Percentiles rank a stretch among this genome's conserved stretches.
Evolutionary conservation across 495 filamentous ascomycete genomes (phyloP).

Genomic region (Wilcoxina mikolae): DNA sequence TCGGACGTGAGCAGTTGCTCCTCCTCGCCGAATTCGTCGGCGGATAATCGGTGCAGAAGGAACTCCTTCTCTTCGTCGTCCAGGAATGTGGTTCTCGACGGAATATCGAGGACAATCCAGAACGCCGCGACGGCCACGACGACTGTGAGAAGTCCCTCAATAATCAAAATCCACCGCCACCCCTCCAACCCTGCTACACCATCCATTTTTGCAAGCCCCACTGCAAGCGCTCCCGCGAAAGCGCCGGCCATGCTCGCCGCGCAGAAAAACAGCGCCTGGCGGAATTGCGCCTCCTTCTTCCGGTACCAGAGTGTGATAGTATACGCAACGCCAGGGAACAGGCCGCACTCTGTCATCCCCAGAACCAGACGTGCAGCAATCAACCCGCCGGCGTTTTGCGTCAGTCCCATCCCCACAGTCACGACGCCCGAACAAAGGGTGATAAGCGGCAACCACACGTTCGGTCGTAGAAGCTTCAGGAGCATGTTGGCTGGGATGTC

Average conservation of each 20-base stretch:
- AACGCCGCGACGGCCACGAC: slow-evolving; percentile 34
- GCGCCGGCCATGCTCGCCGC: slow-evolving; percentile 44
- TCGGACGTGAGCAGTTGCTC: slow-evolving; percentile 11
- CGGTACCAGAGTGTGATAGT: slow-evolving; percentile 63
- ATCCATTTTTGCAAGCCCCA: slow-evolving; percentile 48
- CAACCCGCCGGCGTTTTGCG: slow-evolving; percentile 45
- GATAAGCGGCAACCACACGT: slow-evolving; percentile 53
- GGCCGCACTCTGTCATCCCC: slow-evolving; percentile 47
- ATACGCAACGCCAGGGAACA: slow-evolving; percentile 62
- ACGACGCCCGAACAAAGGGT: slow-evolving; percentile 41
- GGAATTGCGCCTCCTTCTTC: slow-evolving; percentile 48
- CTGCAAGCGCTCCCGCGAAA: slow-evolving; percentile 54
- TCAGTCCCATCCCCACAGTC: slow-evolving; percentile 56
- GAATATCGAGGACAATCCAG: slow-evolving; percentile 45
- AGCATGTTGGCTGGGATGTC: slow-evolving; percentile 57
- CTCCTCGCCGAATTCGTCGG: slow-evolving; percentile 31
- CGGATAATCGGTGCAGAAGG: slow-evolving; percentile 33
- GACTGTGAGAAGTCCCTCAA: slow-evolving; percentile 43
- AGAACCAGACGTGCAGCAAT: slow-evolving; percentile 48
- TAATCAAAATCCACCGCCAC: slow-evolving; percentile 64
- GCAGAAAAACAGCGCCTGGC: slow-evolving; percentile 37
- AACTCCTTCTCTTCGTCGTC: slow-evolving; percentile 34
- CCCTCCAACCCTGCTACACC: slow-evolving; percentile 48
- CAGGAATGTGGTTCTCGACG: slow-evolving; percentile 38
- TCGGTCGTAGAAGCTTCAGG: slow-evolving; percentile 47